Evolutionary conservation across 1,139 yeast species (phyloP), one percentile per base, ranked within the genome.

Genomic region (Blastobotrys proliferans): DNA sequence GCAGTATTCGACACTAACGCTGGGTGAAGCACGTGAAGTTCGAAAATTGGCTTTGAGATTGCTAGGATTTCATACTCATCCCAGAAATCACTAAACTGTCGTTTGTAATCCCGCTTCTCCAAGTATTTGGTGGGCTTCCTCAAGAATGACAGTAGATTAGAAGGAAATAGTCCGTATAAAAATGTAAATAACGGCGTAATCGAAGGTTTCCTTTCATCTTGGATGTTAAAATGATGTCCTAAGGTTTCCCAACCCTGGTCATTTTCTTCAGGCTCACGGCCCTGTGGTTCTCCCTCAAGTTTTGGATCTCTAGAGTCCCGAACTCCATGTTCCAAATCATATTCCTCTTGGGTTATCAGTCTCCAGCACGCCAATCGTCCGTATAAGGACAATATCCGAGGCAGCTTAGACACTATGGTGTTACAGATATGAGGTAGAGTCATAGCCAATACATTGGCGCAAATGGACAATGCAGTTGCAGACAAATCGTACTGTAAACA

Each of bases 141-240:
- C 16, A 73, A 51, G 52, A 77, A 81, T 4, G 60, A 56, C 27
- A 72, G 54, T 3, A 79, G 59, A 51, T 77, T 76, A 24, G 68
- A 61, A 0, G 87, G 86, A 51, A 71, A 81, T n/a, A 81, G 57
- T 0, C 84, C 87, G 52, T 81, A 81, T 2, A 81, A 55, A 27
- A 76, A 62, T 0, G 80, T 71, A 38, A 66, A 69, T 13, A 72
- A 52, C 9, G 68, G 63, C 2, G 57, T 48, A 27, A 60, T 51
- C 30, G 60, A 49, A 2, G 60, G 55, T 10, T 45, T 43, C 11
- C 53, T 43, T 11, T 48, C 47, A 22, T 55, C 58, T 10, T 53
- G 52, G 19, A 49, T 44, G 14, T 48, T 51, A 13, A 50, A 53
- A 6, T 50, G 46, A 21, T 51, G 55, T 10, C 52, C 55, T 6